These are phyloP conservation scores for Heliamphora pulchella DNA, from an alignment of 179 eudicot genomes.

Conservation along the genomic window DNA sequence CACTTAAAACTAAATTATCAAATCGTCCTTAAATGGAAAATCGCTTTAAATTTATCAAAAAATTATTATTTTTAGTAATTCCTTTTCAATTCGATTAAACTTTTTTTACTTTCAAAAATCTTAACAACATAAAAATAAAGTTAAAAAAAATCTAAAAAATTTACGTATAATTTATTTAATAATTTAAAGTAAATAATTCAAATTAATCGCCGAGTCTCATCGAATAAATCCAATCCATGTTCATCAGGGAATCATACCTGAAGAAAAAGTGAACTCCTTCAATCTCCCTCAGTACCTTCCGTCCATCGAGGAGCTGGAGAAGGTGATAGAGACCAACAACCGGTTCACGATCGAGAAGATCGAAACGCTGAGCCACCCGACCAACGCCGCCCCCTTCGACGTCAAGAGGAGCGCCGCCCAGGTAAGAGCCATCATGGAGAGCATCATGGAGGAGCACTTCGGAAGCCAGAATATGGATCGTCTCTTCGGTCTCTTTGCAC, in stretches of 20 bases:
- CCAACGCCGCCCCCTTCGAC: background rate
- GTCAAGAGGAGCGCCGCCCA: background rate
- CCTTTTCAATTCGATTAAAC: no score
- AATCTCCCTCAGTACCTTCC: background rate
- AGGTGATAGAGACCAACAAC: background rate
- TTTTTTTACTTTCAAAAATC: no score
- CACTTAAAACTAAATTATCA: no score
- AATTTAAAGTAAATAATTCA: no score
- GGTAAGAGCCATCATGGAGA: background rate
- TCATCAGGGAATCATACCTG: background rate
- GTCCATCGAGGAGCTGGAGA: background rate
- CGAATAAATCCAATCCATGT: background rate
- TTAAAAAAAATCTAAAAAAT: no score
- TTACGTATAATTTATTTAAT: no score
- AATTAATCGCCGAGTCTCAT: no score
- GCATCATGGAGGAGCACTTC: background rate
- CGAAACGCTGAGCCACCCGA: background rate
- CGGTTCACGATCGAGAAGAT: background rate
- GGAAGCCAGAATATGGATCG: background rate
- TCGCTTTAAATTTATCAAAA: no score
- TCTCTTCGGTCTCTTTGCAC: background rate
- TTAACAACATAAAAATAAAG: no score
- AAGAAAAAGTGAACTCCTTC: constrained; percentile 4
- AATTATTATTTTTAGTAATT: no score
- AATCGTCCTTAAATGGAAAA: no score